These are phyloP conservation scores for Haplographium delicatum DNA, from an alignment of 495 filamentous ascomycete species.

Conservation along the genomic window DNA sequence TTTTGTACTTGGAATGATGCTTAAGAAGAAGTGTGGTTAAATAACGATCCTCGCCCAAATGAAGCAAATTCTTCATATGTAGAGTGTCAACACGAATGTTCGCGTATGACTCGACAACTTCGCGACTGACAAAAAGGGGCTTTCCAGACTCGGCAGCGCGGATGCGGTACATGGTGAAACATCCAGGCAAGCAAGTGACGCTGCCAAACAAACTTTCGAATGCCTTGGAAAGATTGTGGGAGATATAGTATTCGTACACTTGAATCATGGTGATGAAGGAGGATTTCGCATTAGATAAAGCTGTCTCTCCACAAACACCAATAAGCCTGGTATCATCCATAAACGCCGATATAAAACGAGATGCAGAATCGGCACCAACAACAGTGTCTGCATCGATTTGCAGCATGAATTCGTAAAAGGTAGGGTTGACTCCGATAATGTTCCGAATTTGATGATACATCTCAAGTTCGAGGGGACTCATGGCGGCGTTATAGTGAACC, in stretches of 20 bases:
- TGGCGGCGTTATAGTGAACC: conserved; percentile 91
- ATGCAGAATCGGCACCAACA: conserved; percentile 85
- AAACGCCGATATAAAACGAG: conserved; percentile 89
- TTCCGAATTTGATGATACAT: conserved; percentile 99
- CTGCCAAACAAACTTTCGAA: conserved; percentile 97
- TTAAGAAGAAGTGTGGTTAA: conserved; percentile 93
- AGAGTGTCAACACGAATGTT: conserved; percentile 95
- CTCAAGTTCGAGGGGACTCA: conserved; percentile 95
- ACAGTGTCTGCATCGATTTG: conserved; percentile 98
- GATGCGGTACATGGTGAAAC: conserved; percentile 98
- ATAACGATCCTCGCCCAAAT: conserved; percentile 93
- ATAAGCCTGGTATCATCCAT: conserved; percentile 86
- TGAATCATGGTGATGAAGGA: conserved; percentile 98
- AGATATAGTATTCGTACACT: conserved; percentile 99
- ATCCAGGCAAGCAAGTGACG: conserved; percentile 95
- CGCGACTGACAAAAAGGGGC: conserved; percentile 89
- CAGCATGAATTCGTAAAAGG: conserved; percentile 95
- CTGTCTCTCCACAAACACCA: conserved; percentile 91
- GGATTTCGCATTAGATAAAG: conserved; percentile 84
- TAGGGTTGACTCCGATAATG: conserved; percentile 97
- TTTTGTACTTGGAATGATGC: conserved; percentile 89
- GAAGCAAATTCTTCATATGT: conserved; percentile 97
- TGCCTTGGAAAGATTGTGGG: conserved; percentile 96
- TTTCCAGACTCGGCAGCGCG: conserved; percentile 90
- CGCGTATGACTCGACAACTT: conserved; percentile 79